Conservation (phyloP, 2,329 filamentous ascomycete genomes). For the Eurotiales sp. region DNA sequence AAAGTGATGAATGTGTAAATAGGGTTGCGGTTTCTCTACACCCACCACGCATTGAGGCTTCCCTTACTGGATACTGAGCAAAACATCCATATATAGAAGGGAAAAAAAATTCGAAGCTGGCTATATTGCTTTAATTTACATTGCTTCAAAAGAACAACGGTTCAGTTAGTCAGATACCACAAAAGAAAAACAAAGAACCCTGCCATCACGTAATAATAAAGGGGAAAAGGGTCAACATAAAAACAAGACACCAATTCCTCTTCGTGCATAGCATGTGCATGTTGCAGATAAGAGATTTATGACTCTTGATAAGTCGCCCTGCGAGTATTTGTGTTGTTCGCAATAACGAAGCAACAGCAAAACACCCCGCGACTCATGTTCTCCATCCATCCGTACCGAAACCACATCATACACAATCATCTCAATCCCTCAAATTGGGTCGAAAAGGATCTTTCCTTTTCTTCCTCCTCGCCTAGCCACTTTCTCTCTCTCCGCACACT, state of each 20-base stretch:
- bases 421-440: not conserved
- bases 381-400: not conserved
- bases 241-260: not conserved
- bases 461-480: too few relatives aligned
- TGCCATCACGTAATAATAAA: not conserved
- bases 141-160: slow-evolving; percentile 8
- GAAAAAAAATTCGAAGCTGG: not conserved
- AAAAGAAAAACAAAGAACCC: slow-evolving; percentile 11
- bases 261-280: not conserved
- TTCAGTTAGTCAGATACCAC: slow-evolving; percentile 6
- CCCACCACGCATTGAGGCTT: too few relatives aligned
- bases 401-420: not conserved
- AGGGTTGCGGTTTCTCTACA: too few relatives aligned
- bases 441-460: not conserved
- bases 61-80: not conserved
- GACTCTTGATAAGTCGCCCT: not conserved
- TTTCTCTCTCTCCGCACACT: not conserved
- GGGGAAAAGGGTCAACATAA: not conserved
- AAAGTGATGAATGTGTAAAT: too few relatives aligned
- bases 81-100: not conserved
- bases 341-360: not conserved
- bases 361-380: not conserved
- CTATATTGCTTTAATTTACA: slow-evolving; percentile 14
- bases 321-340: too few relatives aligned
- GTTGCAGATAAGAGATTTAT: not conserved